Evolutionary conservation across 2,329 filamentous ascomycete genomes (phyloP).

Genomic region (Colletotrichum australisinense): DNA sequence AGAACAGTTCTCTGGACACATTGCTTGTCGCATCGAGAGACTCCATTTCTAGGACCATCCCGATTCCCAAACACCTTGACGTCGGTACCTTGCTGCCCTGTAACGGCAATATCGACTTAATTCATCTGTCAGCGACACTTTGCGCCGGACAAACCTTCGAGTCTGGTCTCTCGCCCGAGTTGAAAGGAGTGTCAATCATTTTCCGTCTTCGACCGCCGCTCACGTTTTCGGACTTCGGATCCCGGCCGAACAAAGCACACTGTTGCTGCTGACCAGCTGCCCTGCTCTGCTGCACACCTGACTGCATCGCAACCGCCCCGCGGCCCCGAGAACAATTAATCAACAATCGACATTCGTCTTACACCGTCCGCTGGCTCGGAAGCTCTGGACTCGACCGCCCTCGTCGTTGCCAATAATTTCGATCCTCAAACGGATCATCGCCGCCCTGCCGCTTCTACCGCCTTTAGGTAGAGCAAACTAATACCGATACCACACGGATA

Average conservation of each 20-base stretch:
- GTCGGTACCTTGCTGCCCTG: background rate
- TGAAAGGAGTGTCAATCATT: conserved; percentile 12
- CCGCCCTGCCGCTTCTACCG: conserved; percentile 30
- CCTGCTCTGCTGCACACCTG: background rate
- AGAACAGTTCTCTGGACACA: background rate
- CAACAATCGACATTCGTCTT: conserved; percentile 29
- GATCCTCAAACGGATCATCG: conserved; percentile 2
- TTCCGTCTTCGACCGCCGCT: conserved; percentile 24
- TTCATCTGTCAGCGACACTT: conserved; percentile 14
- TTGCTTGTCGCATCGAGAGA: conserved; percentile 24
- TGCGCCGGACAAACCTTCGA: conserved; percentile 18
- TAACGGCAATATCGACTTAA: background rate
- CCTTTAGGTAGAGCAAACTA: conserved; percentile 11
- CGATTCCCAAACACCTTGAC: conserved; percentile 4
- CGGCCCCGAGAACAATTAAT: conserved; percentile 21
- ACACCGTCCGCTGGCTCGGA: conserved; percentile 30
- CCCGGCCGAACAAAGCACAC: conserved; percentile 30
- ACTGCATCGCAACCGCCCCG: conserved; percentile 13
- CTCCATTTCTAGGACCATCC: conserved; percentile 11
- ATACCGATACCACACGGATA: background rate
- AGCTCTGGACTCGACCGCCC: background rate
- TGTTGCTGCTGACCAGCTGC: conserved; percentile 11
- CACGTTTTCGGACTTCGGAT: conserved; percentile 29
- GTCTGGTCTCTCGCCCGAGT: conserved; percentile 12
- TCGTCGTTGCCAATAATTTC: background rate